phyloP scores from a whole-genome alignment of 1,284 basidiomycete species.

The Lignosus rhinocerotis region DNA sequence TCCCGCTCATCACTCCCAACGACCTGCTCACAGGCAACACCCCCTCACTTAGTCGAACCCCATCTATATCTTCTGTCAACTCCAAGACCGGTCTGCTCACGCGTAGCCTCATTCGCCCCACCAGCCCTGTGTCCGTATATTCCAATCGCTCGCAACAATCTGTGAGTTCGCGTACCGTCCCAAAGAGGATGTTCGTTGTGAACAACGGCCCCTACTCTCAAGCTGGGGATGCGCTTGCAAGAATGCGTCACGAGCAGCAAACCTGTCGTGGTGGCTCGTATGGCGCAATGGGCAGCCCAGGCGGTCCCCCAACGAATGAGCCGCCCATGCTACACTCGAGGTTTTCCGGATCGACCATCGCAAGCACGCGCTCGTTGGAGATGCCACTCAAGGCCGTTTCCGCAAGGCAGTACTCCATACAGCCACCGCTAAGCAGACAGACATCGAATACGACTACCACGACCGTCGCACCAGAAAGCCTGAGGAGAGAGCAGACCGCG shows the following conservation, averaged over 20 bases:
- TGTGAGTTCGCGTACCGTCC: conserved; percentile 3
- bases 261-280: conserved; percentile 10
- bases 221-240: background rate
- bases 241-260: background rate
- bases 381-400: background rate
- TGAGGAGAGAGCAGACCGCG: background rate
- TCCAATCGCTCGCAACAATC: conserved; percentile 4
- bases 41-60: conserved; percentile 3
- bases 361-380: background rate
- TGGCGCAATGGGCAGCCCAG: conserved; percentile 19
- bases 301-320: background rate
- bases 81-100: conserved; percentile 26
- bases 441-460: conserved; percentile 1
- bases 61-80: conserved; percentile 22
- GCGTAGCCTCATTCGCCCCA: conserved; percentile 4
- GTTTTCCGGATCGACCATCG: conserved; percentile 14
- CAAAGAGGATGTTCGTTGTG: conserved; percentile 23
- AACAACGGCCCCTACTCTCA: conserved; percentile 5
- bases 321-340: conserved; percentile 3
- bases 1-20: conserved; percentile 27
- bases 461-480: background rate
- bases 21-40: conserved; percentile 17
- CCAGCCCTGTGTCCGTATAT: conserved; percentile 15
- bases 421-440: background rate
- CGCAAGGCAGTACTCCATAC: background rate